Evolutionary conservation across 2,329 filamentous ascomycete species (phyloP), one percentile per base, ranked within the genome.

Genomic region (Thyridium curvatum): DNA sequence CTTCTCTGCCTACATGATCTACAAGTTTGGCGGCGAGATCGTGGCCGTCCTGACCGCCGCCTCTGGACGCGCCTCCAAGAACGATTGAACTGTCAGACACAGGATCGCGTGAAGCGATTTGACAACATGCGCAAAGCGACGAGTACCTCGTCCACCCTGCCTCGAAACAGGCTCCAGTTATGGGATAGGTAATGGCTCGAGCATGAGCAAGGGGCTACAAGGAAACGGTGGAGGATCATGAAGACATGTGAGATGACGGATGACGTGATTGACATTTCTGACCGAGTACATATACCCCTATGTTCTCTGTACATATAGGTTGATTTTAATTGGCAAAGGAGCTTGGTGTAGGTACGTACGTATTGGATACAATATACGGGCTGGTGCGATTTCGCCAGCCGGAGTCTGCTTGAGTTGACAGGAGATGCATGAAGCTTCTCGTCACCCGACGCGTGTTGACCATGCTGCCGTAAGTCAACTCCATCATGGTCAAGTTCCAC

Each of bases 1-100:
- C 35, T 62, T 70, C 28, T 66, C 75, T 0, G 51, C 67, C 4
- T 71, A 73, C 55, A 72, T 79, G 61, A 62, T 72, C 39, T 69
- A 62, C 49, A 55, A 54, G 4, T 52, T 77, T 32, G 73, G 73
- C 18, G 46, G 52, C 35, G 70, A 77, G 40, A 67, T 78, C 38
- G 40, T 77, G 37, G 52, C 66, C 13, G 69, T 63, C 0, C 56
- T 79, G 28, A 57, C 62, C 4, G 48, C 51, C 7, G 63, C 65
- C 2, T 62, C 65, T 5, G 40, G 38, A 2, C 48, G 45, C 5
- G 53, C 54, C 18, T 42, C 52, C 40, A 73, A 72, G 52, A 51
- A 50, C 6, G 66, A 70, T 17, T 72, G 60, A 56, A 15, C 18
- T 26, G 6, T 10, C 21, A 26, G 21, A 26, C 21, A 26, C 21